Evolutionary conservation across 371 early-diverging fungal species (phyloP).

Genomic region (Umbelopsis sp.): DNA sequence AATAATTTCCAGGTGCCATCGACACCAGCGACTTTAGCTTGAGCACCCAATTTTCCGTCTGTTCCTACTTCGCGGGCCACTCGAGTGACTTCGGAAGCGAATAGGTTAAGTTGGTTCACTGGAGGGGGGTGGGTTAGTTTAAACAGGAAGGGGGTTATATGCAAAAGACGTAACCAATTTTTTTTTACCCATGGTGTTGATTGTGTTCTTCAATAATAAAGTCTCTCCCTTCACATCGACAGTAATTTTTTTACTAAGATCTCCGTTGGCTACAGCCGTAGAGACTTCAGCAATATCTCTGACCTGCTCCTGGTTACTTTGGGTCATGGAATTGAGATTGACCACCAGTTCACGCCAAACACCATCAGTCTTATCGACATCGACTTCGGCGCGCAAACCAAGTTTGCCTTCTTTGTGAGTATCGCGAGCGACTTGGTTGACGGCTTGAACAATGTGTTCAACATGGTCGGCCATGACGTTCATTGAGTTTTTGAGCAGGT

Average conservation of each 20-base stretch:
- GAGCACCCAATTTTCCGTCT: slow-evolving; percentile 52
- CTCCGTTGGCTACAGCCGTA: slow-evolving; percentile 73
- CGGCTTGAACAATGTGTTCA: slow-evolving; percentile 56
- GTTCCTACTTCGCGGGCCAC: slow-evolving; percentile 59
- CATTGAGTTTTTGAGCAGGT: slow-evolving; percentile 57
- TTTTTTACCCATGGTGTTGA: slow-evolving; percentile 70
- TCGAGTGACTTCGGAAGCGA: slow-evolving; percentile 58
- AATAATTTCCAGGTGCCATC: slow-evolving; percentile 72
- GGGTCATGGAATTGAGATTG: slow-evolving; percentile 70
- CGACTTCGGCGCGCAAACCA: slow-evolving; percentile 63
- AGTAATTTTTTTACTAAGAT: slow-evolving; percentile 68
- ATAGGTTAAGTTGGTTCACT: slow-evolving; percentile 54
- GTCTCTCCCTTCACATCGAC: slow-evolving; percentile 74
- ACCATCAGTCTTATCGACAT: slow-evolving; percentile 58
- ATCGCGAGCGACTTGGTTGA: slow-evolving; percentile 63
- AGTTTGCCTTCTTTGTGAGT: slow-evolving; percentile 71
- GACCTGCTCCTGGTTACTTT: slow-evolving; percentile 70
- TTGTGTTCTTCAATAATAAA: slow-evolving; percentile 67
- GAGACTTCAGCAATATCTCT: slow-evolving; percentile 77
- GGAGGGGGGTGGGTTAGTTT: slow-evolving; percentile 9
- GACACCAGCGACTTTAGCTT: slow-evolving; percentile 54
- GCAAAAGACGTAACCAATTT: background rate
- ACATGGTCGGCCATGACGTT: slow-evolving; percentile 72
- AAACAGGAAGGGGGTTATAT: no score
- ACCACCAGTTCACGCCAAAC: slow-evolving; percentile 74